Base-by-base conservation (phyloP, 352 stramenopile genomes). In the Phytophthora sojae region DNA sequence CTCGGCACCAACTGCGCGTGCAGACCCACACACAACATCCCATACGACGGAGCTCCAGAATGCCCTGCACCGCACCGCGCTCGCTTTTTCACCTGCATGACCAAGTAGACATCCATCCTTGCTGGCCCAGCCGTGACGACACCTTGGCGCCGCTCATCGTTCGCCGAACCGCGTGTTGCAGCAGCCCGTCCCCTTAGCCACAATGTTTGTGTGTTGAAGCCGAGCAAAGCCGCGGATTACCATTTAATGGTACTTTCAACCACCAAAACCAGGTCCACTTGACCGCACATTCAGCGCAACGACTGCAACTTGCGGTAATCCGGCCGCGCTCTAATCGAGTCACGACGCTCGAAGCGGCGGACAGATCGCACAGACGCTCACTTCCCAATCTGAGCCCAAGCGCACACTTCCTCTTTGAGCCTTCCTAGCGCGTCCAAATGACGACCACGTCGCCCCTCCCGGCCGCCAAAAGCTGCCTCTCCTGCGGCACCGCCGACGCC, bases 401-500 rank as follows among this genome's bases (percentile, higher is more conserved):
- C 35, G n/a, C 63, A 62, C 53, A 14, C 9, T 39, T 39, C 8
- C 8, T 47, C 39, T 19, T 47, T 21, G 9, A 19, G 8, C 39
- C 4, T 17, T 47, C 39, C 4, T 17, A 12, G 1, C 39, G 6
- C 39, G 4, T 6, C 39, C 6, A 19, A 17, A 73, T 72, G 61
- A 63, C 71, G 2, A 7, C 17, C 51, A 5, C 25, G 1, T 47
- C 39, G 14, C 39, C 39, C 30, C 3, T 39, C 32, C 32, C 32
- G 32, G 32, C 32, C 9, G 32, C 52, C 56, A 79, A 74, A 25
- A 74, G 15, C 44, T 93, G 88, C 45, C 77, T 85, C 2, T 65
- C 66, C 15, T 95, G 88, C 57, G 77, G 83, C 8, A 63, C 67
- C 32, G 2, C 9, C 14, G 67, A 75, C 51, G 85, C 85, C 23